Conservation (phyloP, 116 monocot species). For the Posidonia oceanica region DNA sequence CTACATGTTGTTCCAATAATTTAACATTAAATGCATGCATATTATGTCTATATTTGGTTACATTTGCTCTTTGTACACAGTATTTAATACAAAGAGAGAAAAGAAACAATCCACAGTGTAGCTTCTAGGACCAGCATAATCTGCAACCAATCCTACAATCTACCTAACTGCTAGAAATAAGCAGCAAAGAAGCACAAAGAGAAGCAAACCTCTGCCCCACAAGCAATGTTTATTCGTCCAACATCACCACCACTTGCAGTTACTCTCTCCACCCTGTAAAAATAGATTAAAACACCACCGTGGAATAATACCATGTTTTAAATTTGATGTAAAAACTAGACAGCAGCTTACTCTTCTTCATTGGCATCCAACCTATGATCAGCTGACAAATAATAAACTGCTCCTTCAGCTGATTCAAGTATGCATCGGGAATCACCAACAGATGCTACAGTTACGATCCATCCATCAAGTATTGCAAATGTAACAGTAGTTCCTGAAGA, state of each 20-base stretch:
- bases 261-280: constrained; percentile 51
- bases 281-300: not conserved
- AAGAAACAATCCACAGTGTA: too few species aligned
- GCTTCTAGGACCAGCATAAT: too few species aligned
- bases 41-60: not conserved
- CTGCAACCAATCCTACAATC: too few species aligned
- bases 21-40: not conserved
- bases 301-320: not conserved
- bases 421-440: constrained; percentile 53
- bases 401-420: constrained; percentile 50
- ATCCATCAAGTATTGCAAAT: constrained; percentile 51
- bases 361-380: constrained; percentile 45
- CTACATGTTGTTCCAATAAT: not conserved
- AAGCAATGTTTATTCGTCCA: constrained; percentile 47
- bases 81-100: not conserved
- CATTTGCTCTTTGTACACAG: not conserved
- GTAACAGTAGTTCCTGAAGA: constrained; percentile 51
- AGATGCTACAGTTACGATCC: constrained; percentile 48
- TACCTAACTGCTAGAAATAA: not conserved
- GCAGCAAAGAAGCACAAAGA: not conserved
- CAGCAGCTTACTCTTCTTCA: constrained; percentile 47
- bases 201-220: constrained; percentile 47
- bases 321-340: not conserved
- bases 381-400: constrained; percentile 36
- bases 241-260: constrained; percentile 75